phyloP scores from a whole-genome alignment of 805 yeast genomes.

The Wickerhamomyces ciferrii region DNA sequence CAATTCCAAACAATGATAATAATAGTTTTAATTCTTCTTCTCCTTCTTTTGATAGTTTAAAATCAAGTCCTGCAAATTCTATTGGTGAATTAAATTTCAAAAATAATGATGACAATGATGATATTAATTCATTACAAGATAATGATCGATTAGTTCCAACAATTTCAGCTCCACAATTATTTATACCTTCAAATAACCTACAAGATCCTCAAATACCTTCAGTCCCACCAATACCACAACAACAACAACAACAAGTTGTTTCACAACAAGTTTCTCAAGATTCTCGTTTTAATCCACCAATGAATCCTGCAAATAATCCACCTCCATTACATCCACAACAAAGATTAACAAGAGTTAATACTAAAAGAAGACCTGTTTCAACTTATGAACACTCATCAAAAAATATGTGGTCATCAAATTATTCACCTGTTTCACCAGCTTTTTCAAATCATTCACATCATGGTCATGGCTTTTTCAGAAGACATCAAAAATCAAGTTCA shows the following conservation, averaged over 20 bases:
- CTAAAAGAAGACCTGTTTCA: constrained; percentile 28
- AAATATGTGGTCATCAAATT: constrained; percentile 9
- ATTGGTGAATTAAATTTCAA: background rate
- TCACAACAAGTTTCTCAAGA: too few species aligned
- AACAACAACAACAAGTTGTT: background rate
- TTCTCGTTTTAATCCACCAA: background rate
- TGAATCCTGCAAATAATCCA: background rate
- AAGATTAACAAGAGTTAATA: constrained; percentile 1
- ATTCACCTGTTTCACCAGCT: constrained; percentile 31
- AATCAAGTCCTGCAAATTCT: constrained; percentile 14
- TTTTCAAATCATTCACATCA: constrained; percentile 6
- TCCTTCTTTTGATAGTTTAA: constrained; percentile 16
- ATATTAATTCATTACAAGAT: constrained; percentile 11
- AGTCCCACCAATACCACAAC: too few species aligned
- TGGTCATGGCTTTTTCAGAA: constrained; percentile 46
- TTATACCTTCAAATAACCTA: constrained; percentile 5
- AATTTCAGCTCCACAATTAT: constrained; percentile 27
- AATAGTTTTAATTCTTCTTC: background rate
- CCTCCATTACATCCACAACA: background rate
- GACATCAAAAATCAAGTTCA: constrained; percentile 60
- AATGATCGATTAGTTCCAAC: constrained; percentile 26
- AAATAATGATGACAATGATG: background rate
- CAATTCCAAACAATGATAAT: too few species aligned
- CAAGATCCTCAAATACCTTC: too few species aligned
- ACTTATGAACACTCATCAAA: constrained; percentile 28